Percentiles rank a stretch among this genome's conserved stretches.
phyloP scores from a whole-genome alignment of 768 basidiomycete genomes.

The Calocera viscosa region DNA sequence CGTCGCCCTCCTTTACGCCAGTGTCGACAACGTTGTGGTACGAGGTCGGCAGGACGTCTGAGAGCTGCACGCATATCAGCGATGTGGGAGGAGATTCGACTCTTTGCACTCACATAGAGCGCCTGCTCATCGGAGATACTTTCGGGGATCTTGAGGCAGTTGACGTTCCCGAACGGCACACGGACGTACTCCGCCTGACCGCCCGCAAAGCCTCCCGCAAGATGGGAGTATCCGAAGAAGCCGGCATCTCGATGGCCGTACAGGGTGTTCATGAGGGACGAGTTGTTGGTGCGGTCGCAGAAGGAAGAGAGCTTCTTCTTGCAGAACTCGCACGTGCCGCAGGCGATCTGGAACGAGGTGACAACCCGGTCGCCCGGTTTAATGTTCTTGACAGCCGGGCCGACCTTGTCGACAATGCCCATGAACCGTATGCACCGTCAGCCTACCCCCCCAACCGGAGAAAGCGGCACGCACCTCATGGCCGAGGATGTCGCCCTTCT shows the following conservation, averaged over 20 bases:
- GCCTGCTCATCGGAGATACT: conserved; percentile 48
- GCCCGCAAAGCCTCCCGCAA: conserved; percentile 60
- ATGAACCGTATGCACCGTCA: conserved; percentile 35
- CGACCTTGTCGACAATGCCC: conserved; percentile 55
- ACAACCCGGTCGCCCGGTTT: conserved; percentile 59
- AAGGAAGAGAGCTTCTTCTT: conserved; percentile 58
- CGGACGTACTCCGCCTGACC: conserved; percentile 67
- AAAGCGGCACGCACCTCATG: conserved; percentile 39
- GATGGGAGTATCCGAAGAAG: conserved; percentile 60
- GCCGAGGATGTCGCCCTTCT: conserved; percentile 63
- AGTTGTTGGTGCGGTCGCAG: conserved; percentile 61
- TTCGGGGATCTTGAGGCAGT: conserved; percentile 57
- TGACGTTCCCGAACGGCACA: conserved; percentile 59
- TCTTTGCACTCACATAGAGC: not conserved
- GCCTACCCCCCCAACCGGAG: not conserved
- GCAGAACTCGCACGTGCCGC: conserved; percentile 61
- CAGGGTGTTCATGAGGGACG: conserved; percentile 44
- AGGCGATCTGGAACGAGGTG: conserved; percentile 66
- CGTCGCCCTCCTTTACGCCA: conserved; percentile 56
- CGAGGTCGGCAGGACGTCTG: conserved; percentile 54
- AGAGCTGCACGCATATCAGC: conserved; percentile 33
- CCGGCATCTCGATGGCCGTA: conserved; percentile 59
- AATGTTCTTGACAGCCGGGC: conserved; percentile 49
- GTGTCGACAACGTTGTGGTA: conserved; percentile 67
- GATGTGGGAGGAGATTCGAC: not conserved